Conservation (phyloP, 768 basidiomycete species). For the Dentipellis fragilis region DNA sequence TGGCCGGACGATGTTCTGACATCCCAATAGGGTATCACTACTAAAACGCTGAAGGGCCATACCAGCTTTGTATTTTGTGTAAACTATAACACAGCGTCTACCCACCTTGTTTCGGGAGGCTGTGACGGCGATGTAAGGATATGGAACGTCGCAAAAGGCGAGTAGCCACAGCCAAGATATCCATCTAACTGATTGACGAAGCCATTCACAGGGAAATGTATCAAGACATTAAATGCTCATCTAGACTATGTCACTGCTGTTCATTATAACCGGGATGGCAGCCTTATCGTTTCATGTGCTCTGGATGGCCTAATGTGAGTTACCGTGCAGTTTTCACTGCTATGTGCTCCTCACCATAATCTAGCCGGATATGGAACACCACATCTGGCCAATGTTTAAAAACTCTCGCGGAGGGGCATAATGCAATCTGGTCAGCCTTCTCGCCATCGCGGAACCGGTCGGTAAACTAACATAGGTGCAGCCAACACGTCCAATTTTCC, state of each 20-base stretch:
- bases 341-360: not conserved
- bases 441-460: not conserved
- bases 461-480: conserved; percentile 18
- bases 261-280: conserved; percentile 87
- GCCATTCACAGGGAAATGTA: conserved; percentile 52
- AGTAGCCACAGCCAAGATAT: not conserved
- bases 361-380: conserved; percentile 92
- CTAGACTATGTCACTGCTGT: conserved; percentile 93
- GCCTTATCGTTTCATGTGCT: conserved; percentile 84
- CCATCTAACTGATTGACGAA: not conserved
- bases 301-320: conserved; percentile 91
- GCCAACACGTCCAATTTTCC: conserved; percentile 89
- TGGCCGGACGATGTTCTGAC: not conserved
- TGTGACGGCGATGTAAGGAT: conserved; percentile 90
- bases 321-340: not conserved
- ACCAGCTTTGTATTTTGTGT: conserved; percentile 86
- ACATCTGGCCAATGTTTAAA: conserved; percentile 91
- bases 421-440: conserved; percentile 63
- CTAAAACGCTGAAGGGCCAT: conserved; percentile 71
- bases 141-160: conserved; percentile 84
- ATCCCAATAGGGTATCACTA: conserved; percentile 47
- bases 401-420: conserved; percentile 84
- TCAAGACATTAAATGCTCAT: conserved; percentile 85
- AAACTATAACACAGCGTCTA: conserved; percentile 82
- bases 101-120: conserved; percentile 83